A percentile compares a stretch with the other conserved stretches of the same genome.
Evolutionary conservation across 345 rosid genomes (phyloP).

Genomic region (Euphorbia peplus): DNA sequence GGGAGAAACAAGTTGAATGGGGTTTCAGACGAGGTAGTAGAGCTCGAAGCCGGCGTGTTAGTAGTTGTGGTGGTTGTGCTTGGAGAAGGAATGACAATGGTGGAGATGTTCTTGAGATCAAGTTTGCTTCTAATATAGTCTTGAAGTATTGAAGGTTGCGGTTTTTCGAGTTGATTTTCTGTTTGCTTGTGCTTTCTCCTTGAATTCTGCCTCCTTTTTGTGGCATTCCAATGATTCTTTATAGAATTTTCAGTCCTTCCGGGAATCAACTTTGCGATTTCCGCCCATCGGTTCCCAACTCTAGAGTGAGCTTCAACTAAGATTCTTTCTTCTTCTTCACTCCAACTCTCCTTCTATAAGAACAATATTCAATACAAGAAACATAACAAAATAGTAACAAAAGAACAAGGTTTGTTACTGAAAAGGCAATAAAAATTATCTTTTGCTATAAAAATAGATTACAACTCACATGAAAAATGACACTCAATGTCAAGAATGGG

Average conservation of each 20-base stretch:
- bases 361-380: neutral
- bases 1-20: constrained; percentile 33
- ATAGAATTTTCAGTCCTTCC: constrained; percentile 90
- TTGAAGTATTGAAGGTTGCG: constrained; percentile 65
- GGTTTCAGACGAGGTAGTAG: constrained; percentile 28
- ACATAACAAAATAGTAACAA: neutral
- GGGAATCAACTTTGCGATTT: constrained; percentile 75
- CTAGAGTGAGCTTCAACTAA: constrained; percentile 68
- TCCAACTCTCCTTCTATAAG: constrained; percentile 85
- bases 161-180: constrained; percentile 27
- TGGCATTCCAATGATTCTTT: constrained; percentile 96
- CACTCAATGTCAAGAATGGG: constrained; percentile 28
- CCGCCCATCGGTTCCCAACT: constrained; percentile 93
- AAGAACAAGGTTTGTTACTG: neutral
- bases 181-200: constrained; percentile 55
- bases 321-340: constrained; percentile 76
- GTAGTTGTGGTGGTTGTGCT: constrained; percentile 18
- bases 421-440: too few species aligned
- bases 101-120: constrained; percentile 18
- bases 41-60: constrained; percentile 24
- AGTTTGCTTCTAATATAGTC: constrained; percentile 67
- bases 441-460: neutral
- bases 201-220: constrained; percentile 75
- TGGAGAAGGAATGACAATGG: constrained; percentile 6
- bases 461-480: constrained; percentile 34